These are phyloP conservation scores for Pythium aquatile DNA, from an alignment of 352 stramenopile species.

Conservation along the genomic window DNA sequence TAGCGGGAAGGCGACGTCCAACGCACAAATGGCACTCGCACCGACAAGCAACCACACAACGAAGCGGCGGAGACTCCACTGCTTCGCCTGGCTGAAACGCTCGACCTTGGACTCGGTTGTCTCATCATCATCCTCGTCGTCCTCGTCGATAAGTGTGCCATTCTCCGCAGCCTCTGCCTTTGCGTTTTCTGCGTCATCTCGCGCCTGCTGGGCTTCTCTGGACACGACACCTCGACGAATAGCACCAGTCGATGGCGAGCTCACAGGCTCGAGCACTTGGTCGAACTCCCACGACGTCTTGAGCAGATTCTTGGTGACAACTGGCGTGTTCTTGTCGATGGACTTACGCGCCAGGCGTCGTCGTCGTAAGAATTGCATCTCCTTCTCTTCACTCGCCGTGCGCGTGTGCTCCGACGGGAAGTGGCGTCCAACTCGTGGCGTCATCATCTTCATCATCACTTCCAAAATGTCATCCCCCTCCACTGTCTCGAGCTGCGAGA, in stretches of 20 bases:
- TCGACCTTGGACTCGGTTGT: slow-evolving; percentile 43
- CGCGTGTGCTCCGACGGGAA: slow-evolving; percentile 52
- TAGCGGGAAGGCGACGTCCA: slow-evolving; percentile 45
- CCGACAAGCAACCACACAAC: slow-evolving; percentile 38
- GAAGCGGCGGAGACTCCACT: slow-evolving; percentile 39
- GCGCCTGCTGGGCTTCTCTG: slow-evolving; percentile 22
- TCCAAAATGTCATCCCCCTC: slow-evolving; percentile 65
- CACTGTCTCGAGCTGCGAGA: slow-evolving; percentile 50
- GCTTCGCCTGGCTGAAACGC: slow-evolving; percentile 34
- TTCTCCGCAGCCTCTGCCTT: slow-evolving; percentile 25
- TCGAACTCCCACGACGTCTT: slow-evolving; percentile 31
- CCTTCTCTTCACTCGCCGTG: slow-evolving; percentile 48
- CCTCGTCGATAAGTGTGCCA: slow-evolving; percentile 17
- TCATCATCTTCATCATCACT: slow-evolving; percentile 41
- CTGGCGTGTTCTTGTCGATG: slow-evolving; percentile 33
- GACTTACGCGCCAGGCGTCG: slow-evolving; percentile 33
- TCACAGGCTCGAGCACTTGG: slow-evolving; percentile 17
- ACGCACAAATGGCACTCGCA: slow-evolving; percentile 35
- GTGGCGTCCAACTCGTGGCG: slow-evolving; percentile 38
- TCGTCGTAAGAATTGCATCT: slow-evolving; percentile 43
- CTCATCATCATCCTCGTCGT: slow-evolving; percentile 51
- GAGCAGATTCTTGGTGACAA: slow-evolving; percentile 26
- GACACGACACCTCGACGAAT: slow-evolving; percentile 13
- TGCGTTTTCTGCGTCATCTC: slow-evolving; percentile 23
- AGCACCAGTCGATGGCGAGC: slow-evolving; percentile 11